phyloP scores from a whole-genome alignment of 2,329 filamentous ascomycete species.

The Colletotrichum sansevieriae region DNA sequence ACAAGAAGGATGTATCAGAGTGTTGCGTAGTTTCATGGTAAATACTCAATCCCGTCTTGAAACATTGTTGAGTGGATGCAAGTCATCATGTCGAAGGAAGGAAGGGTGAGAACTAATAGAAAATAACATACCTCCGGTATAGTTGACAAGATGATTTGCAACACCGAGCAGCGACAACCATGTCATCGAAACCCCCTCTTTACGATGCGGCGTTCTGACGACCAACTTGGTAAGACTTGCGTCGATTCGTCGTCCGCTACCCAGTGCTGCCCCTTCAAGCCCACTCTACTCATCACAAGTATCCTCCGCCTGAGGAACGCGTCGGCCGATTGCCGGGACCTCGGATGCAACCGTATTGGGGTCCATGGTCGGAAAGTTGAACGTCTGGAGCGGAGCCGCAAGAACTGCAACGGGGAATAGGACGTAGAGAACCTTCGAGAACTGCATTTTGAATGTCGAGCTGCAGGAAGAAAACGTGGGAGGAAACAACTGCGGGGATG shows the following conservation, averaged over 20 bases:
- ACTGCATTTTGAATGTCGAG: conserved; percentile 44
- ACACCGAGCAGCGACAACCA: neutral
- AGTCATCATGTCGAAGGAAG: conserved; percentile 39
- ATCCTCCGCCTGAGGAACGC: conserved; percentile 32
- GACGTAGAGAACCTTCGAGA: conserved; percentile 42
- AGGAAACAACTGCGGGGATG: conserved; percentile 11
- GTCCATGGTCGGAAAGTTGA: conserved; percentile 38
- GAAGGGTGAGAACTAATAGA: neutral
- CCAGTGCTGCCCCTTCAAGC: neutral
- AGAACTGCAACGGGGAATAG: conserved; percentile 43
- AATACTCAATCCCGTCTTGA: conserved; percentile 55
- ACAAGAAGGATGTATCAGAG: neutral
- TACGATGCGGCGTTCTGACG: neutral
- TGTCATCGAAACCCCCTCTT: neutral
- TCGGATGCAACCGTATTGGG: conserved; percentile 35
- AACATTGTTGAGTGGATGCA: conserved; percentile 48
- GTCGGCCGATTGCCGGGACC: conserved; percentile 33
- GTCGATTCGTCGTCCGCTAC: neutral
- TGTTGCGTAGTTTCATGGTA: conserved; percentile 50
- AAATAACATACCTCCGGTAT: conserved; percentile 7
- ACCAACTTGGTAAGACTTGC: neutral
- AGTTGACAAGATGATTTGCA: neutral
- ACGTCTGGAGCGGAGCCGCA: conserved; percentile 43
- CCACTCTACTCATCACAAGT: conserved; percentile 28
- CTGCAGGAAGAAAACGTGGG: conserved; percentile 3